These are phyloP conservation scores for Paralagenidium karlingii DNA, from an alignment of 352 stramenopile genomes.

Conservation along the genomic window DNA sequence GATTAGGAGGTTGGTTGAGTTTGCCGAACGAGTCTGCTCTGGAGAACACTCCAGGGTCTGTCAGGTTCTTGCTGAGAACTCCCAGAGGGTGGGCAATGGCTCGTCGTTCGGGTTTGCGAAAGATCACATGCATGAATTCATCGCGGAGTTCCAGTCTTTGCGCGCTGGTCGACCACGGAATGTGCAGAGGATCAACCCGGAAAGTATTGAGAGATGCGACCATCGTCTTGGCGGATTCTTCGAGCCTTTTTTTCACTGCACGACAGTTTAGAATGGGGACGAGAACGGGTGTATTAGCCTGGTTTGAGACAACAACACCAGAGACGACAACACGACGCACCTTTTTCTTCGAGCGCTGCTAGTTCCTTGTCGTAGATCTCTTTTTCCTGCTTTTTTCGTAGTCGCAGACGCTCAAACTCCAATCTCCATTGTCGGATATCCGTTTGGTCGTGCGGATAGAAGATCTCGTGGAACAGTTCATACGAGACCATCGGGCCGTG, in stretches of 20 bases:
- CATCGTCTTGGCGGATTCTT: conserved; percentile 62
- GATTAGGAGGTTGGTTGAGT: too few species aligned
- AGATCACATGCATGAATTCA: conserved; percentile 49
- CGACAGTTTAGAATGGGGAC: neutral
- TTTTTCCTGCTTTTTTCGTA: conserved; percentile 36
- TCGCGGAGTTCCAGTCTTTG: conserved; percentile 31
- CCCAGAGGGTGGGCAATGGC: too few species aligned
- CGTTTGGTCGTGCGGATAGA: conserved; percentile 32
- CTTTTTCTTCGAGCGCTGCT: conserved; percentile 51
- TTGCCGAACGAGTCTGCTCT: too few species aligned
- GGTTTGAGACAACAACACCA: too few species aligned
- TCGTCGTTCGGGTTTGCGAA: conserved; percentile 31
- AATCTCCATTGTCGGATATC: conserved; percentile 40
- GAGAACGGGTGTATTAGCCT: too few species aligned
- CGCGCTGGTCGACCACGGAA: conserved; percentile 38
- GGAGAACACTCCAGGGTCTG: too few species aligned
- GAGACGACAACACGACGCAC: conserved; percentile 5
- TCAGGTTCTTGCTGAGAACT: too few species aligned
- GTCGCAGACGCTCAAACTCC: conserved; percentile 59
- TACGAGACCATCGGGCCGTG: conserved; percentile 31
- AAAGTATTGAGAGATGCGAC: conserved; percentile 49
- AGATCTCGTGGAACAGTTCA: conserved; percentile 45
- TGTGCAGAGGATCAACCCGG: conserved; percentile 21
- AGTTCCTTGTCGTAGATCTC: conserved; percentile 59
- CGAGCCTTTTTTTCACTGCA: conserved; percentile 50